Evolutionary conservation across 441 rosid genomes (phyloP), one percentile per base, ranked within the genome.

Genomic region (Theobroma grandiflorum): DNA sequence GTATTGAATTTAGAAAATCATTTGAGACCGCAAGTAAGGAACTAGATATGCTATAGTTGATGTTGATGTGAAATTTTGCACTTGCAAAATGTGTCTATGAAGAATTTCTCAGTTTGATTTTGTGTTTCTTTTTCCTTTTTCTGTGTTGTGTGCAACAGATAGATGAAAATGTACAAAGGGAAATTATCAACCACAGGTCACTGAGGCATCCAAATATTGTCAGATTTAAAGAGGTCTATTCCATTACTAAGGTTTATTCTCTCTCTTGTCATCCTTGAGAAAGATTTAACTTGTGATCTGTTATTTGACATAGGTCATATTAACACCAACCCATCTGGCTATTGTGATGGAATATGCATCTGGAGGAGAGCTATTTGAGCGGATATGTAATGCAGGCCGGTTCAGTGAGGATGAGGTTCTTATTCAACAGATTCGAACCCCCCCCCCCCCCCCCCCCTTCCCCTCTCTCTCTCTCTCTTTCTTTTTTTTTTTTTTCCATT

Each of bases 321-420:
- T 97, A 78, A 95, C 99, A 63, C 98, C 98, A 35, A 93, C 98
- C 4, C 99, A 97, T 88, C 90, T 97, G 72, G 99, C 99, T n/a
- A 97, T 97, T 75, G 99, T 90, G 43, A 97, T 97, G 99, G 99
- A 97, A 83, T 97, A 92, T 79, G 99, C 99, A 74, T 88, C 99
- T 40, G 99, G 99, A 11, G 99, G 99, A 61, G 99, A 97, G 84
- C 97, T 97, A 16, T 97, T 97, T 52, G 99, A 95, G 86, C 88
- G 98, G 67, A 97, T 97, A 66, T 94, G 99, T 84, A 95, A 88
- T 86, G 99, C 99, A 37, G 99, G 99, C 68, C 92, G 99, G 68
- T 97, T 97, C 87, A 97, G 97, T 38, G 99, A 97, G 87, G 99
- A 95, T 69, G 99, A 97, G 99, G 99, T 92, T 85, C 53, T 50